Percentiles rank a stretch among this genome's conserved stretches.
Conservation (phyloP, 2,329 filamentous ascomycete species). For the Verticillium nonalfalfae region DNA sequence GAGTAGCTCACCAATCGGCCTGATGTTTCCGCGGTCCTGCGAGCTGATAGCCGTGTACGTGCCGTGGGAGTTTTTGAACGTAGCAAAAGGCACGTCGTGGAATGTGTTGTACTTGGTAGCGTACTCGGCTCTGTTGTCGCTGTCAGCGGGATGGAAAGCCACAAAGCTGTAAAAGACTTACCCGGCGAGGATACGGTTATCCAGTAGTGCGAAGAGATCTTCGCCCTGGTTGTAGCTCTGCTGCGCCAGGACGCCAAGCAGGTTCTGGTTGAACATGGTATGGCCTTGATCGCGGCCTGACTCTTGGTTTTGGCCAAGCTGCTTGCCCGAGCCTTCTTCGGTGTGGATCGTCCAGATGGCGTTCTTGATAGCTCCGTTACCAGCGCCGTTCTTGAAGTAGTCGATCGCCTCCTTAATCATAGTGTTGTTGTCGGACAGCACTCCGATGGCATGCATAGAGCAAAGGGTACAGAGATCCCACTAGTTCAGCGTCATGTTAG, state of each 20-base stretch:
- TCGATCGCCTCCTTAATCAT: constrained; percentile 28
- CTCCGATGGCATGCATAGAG: constrained; percentile 30
- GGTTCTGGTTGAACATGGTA: constrained; percentile 27
- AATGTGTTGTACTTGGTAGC: constrained; percentile 33
- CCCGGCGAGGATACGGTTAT: constrained; percentile 28
- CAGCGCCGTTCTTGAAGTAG: constrained; percentile 31
- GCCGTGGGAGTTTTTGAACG: constrained; percentile 29
- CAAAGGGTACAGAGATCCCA: constrained; percentile 39
- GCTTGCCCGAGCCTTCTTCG: constrained; percentile 19
- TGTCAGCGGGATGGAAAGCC: constrained; percentile 1
- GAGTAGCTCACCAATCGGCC: constrained; percentile 31
- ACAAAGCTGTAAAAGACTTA: constrained; percentile 9
- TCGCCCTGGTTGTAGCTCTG: constrained; percentile 34
- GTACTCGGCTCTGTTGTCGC: constrained; percentile 23
- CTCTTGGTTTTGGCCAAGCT: constrained; percentile 31
- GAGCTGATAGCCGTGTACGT: constrained; percentile 25
- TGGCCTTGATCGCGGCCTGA: constrained; percentile 39
- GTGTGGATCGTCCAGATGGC: constrained; percentile 22
- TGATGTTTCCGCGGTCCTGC: constrained; percentile 21
- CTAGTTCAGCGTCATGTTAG: not conserved
- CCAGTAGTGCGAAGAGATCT: constrained; percentile 27
- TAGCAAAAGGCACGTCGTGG: constrained; percentile 32
- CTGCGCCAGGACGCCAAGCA: constrained; percentile 32
- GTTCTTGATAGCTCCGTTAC: constrained; percentile 28
- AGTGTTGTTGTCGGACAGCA: constrained; percentile 33